Evolutionary conservation across 805 yeast species (phyloP), one percentile per base, ranked within the genome.

Genomic region (Brettanomyces bruxellensis): DNA sequence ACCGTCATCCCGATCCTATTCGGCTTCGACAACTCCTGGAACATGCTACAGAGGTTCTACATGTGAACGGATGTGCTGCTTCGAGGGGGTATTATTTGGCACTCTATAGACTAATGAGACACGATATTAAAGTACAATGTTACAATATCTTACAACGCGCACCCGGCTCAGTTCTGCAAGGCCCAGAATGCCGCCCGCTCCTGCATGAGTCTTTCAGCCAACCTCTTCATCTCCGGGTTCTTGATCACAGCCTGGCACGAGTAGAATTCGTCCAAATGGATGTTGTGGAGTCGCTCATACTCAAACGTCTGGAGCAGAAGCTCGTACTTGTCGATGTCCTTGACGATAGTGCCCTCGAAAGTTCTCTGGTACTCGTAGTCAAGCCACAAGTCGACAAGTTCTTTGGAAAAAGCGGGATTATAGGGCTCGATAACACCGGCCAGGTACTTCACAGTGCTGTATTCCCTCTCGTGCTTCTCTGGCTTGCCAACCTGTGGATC

Each of bases 261-360:
- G 68, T 79, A 80, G 58, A 91, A 90, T 55, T 86, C 89, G 43
- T 72, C 69, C 49, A 91, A 71, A 55, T 78, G 80, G 50, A 75
- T 75, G 9, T 79, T 73, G 54, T 71, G 75, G 52, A 70, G 69
- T 55, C 79, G 81, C 67, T 88, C 96, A 60, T 90, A 91, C 64
- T 89, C 86, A 73, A 79, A 79, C 37, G 90, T 83, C 67, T 86
- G 87, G 53, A 84, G 75, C 52, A 86, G 70, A 77, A 89, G 77
- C 66, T 89, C 97, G 59, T 78, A 85, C 70, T 91, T 91, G 65
- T 91, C 98, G 50, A 93, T 79, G 64, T 91, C 97, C 67, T 91
- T 91, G 52, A 91, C 96, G 54, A 87, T 86, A 46, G 81, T 72
- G 11, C 97, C 96, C 64, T 91, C 98, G 25, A 78, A 62, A 39